Evolutionary conservation across 106 monocot species (phyloP), one percentile per base, ranked within the genome.

Genomic region (Posidonia australis): DNA sequence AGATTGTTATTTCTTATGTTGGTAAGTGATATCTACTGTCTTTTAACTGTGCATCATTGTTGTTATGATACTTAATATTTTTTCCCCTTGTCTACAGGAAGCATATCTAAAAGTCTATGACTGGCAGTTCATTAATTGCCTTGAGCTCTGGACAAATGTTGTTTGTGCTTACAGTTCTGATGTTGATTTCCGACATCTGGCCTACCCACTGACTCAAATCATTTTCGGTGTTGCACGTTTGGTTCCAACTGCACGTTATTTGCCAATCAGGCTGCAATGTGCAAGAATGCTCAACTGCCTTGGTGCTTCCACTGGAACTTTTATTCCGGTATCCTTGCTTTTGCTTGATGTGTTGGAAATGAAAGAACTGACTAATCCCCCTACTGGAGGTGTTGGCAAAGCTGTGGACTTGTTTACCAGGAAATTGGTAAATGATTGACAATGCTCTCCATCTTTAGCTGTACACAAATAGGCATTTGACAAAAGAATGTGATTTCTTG

Each of bases 121-220:
- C 51, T 98, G 96, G 90, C 86, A 98, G 71, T 98, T 84, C 55
- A 77, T 90, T 41, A 72, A 69, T 60, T 98, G 96, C 67, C 90
- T 98, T 65, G 90, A 98, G 64, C 76, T 98, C 43, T 98, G 96
- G 96, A 90, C 90, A 14, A 62, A 65, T 57, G 78, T 98, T 30
- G 74, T 98, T 36, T 98, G 82, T 66, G 51, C 76, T 13, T 79
- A 85, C 58, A 85, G 72, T 62, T 82, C 84, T 13, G 96, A 91
- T 68, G 66, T 77, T 45, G 87, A 90, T 66, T 87, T 98, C 62
- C 64, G 66, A 36, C 90, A 82, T 72, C 71, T 98, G 52, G 87
- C 96, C 32, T 98, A 98, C 77, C 96, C 96, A 27, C 78, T 98
- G 42, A 67, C 82, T 62, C 96, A 98, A 66, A 83, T 98, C 74